Evolutionary conservation across 2,329 filamentous ascomycete species (phyloP).

Genomic region (Aciculosporium take): DNA sequence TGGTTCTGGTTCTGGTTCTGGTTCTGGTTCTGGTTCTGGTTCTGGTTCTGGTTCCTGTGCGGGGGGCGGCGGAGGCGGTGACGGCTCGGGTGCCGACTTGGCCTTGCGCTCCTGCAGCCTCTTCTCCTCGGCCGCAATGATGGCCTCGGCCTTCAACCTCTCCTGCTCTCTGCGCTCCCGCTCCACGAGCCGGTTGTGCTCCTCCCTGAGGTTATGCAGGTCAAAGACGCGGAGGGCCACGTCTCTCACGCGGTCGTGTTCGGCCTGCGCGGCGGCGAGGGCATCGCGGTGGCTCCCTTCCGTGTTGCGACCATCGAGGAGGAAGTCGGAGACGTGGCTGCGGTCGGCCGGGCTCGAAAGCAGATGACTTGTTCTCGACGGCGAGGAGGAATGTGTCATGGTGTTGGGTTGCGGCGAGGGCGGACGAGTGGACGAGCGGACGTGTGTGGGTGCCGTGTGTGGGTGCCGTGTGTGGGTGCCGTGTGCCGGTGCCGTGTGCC

Average conservation of each 20-base stretch:
- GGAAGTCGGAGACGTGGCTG: constrained; percentile 42
- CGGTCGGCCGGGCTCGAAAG: constrained; percentile 29
- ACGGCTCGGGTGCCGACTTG: constrained; percentile 29
- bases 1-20: too few relatives aligned
- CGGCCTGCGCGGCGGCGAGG: constrained; percentile 47
- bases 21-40: too few relatives aligned
- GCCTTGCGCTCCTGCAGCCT: constrained; percentile 32
- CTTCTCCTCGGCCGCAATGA: constrained; percentile 31
- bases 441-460: background rate
- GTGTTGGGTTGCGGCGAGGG: constrained; percentile 3
- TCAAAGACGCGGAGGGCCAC: constrained; percentile 34
- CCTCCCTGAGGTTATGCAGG: constrained; percentile 31
- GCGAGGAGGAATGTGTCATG: constrained; percentile 33
- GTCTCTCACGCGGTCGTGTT: constrained; percentile 51
- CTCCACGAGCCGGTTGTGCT: constrained; percentile 28
- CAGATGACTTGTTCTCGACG: constrained; percentile 23
- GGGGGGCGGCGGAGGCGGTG: too few relatives aligned
- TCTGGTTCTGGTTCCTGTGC: too few relatives aligned
- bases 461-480: background rate
- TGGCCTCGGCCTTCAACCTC: constrained; percentile 29
- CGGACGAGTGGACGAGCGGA: background rate
- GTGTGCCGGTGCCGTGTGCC: background rate
- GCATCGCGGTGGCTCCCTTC: constrained; percentile 51
- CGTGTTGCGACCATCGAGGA: constrained; percentile 46
- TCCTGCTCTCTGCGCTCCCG: constrained; percentile 32